phyloP scores from a whole-genome alignment of 306 rosid genomes.

The Cucumis hystrix region DNA sequence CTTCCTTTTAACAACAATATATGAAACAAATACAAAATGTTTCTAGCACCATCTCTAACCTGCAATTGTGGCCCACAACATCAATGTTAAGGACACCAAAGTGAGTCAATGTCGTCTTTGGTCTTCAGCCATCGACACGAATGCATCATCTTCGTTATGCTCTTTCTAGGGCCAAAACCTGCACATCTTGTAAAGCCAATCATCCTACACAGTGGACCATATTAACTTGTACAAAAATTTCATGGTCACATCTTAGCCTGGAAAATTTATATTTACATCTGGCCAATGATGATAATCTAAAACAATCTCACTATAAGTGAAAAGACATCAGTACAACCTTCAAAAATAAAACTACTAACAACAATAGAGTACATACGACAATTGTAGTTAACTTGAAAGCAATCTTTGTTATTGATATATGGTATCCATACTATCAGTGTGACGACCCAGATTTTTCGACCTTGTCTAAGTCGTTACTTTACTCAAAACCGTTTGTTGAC shows the following conservation, averaged over 20 bases:
- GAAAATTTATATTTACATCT: too few relatives aligned
- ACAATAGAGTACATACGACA: too few relatives aligned
- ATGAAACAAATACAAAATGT: not conserved
- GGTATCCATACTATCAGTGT: too few relatives aligned
- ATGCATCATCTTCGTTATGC: not conserved
- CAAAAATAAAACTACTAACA: too few relatives aligned
- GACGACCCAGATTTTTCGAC: too few relatives aligned
- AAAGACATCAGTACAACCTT: too few relatives aligned
- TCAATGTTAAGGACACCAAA: not conserved
- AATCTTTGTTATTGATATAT: too few relatives aligned
- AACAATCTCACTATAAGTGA: too few relatives aligned
- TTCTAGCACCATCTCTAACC: not conserved
- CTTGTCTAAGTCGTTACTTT: too few relatives aligned
- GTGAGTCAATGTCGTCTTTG: not conserved
- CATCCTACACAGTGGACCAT: not conserved
- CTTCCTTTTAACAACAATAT: not conserved
- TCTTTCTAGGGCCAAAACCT: not conserved
- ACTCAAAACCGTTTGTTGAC: too few relatives aligned
- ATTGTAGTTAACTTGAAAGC: too few relatives aligned
- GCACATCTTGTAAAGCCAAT: not conserved
- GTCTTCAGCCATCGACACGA: not conserved
- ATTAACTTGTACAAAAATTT: not conserved
- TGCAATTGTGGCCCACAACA: not conserved
- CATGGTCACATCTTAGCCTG: not conserved
- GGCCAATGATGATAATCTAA: too few relatives aligned